Conservation (phyloP, 2,329 filamentous ascomycete species). For the Alternaria novae-zelandiae region DNA sequence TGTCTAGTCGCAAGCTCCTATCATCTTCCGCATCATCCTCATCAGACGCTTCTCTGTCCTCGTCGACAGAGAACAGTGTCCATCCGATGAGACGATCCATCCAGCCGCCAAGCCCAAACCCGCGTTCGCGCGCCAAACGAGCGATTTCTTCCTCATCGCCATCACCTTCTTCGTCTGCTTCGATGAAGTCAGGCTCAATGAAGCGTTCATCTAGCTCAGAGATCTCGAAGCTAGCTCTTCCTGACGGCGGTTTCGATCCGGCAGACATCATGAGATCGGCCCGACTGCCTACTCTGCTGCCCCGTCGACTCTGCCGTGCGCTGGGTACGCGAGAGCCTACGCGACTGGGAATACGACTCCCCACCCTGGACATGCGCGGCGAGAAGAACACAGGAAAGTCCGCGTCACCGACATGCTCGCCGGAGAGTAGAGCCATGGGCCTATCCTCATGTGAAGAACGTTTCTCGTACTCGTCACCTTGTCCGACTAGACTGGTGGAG, state of each 20-base stretch:
- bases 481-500: constrained; percentile 59
- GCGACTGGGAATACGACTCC: constrained; percentile 47
- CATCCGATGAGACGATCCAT: constrained; percentile 65
- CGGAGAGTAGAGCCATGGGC: constrained; percentile 39
- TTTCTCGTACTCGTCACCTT: constrained; percentile 44
- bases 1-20: constrained; percentile 25
- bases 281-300: constrained; percentile 43
- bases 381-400: constrained; percentile 43
- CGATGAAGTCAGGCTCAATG: constrained; percentile 59
- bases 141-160: constrained; percentile 62
- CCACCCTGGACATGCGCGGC: constrained; percentile 36
- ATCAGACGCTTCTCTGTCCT: constrained; percentile 50
- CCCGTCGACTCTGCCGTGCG: constrained; percentile 46
- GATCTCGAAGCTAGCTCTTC: constrained; percentile 41
- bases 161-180: constrained; percentile 50
- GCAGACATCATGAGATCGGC: constrained; percentile 47
- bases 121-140: constrained; percentile 57
- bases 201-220: constrained; percentile 31
- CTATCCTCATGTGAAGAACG: constrained; percentile 29
- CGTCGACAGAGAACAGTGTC: constrained; percentile 62
- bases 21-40: constrained; percentile 40
- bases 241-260: constrained; percentile 22
- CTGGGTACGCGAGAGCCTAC: constrained; percentile 49
- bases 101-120: constrained; percentile 63
- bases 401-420: constrained; percentile 42